Base-by-base conservation (phyloP, 371 early-diverging fungal species). In the Circinella umbellata region DNA sequence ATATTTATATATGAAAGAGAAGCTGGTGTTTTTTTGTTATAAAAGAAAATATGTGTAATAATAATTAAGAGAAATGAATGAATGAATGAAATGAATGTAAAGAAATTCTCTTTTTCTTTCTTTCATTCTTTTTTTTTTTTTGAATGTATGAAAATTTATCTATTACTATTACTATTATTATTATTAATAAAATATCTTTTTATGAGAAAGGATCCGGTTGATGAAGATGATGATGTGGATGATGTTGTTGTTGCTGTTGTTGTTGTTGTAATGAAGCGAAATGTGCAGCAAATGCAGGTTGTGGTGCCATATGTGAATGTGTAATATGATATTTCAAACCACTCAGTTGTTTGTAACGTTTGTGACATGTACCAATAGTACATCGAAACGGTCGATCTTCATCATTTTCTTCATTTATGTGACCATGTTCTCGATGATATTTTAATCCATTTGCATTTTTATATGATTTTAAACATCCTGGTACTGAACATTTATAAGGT, bases 301-400 rank as follows among this genome's bases (percentile, higher is more conserved):
- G 34, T 18, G 57, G 57, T 10, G 57, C 57, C 57, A 57, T 57
- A n/a, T 68, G 68, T n/a, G 42, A 35, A 54, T 68, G 68, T 1
- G 68, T 54, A 47, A 95, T 86, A 66, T 95, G 96, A 76, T 95
- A 95, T 75, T 93, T 90, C 8, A 98, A 86, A 4, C 98, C 98
- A 70, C 94, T 96, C 72, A 93, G 85, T 82, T 96, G 96, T 78
- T 95, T 96, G 86, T 97, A 98, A 27, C 87, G 79, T 71, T 92
- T 94, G 55, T 86, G 84, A 71, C 97, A 97, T 0, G 85, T 89
- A 11, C 81, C 74, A 70, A 93, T 80, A 3, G 89, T 85, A 71
- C 97, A 97, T 17, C 88, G 84, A 77, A 87, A 91, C 17, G 90
- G 89, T 74, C 84, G 85, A 61, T 79, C 69, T 13, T 74, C 74